Conservation (phyloP, 2,329 filamentous ascomycete genomes). For the Macroventuria anomochaeta region DNA sequence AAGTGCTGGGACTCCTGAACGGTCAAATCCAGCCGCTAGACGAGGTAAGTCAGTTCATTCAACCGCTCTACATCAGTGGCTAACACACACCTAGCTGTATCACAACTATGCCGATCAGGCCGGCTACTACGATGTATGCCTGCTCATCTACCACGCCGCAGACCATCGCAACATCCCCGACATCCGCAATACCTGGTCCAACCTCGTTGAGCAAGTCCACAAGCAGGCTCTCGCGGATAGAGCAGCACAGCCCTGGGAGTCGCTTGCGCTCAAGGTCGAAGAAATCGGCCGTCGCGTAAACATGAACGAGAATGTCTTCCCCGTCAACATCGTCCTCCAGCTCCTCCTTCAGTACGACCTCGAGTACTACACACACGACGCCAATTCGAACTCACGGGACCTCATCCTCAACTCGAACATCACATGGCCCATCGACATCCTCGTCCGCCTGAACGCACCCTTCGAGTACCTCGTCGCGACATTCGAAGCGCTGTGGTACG, state of each 20-base stretch:
- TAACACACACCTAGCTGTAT: conserved; percentile 70
- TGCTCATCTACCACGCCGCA: conserved; percentile 89
- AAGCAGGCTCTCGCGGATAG: conserved; percentile 56
- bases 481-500: conserved; percentile 71
- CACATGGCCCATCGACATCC: conserved; percentile 69
- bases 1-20: conserved; percentile 73
- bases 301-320: conserved; percentile 63
- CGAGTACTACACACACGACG: conserved; percentile 57
- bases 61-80: conserved; percentile 14
- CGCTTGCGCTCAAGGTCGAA: conserved; percentile 67
- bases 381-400: conserved; percentile 19
- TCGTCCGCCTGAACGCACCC: conserved; percentile 67
- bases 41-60: conserved; percentile 64
- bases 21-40: conserved; percentile 79
- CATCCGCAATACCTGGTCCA: conserved; percentile 83
- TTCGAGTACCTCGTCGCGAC: conserved; percentile 67
- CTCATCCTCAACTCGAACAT: conserved; percentile 37
- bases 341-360: conserved; percentile 51
- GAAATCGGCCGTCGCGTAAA: conserved; percentile 63
- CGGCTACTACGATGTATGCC: conserved; percentile 90
- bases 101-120: conserved; percentile 90
- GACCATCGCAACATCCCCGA: conserved; percentile 89
- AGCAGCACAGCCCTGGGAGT: conserved; percentile 70
- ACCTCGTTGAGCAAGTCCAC: conserved; percentile 73
- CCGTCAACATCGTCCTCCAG: conserved; percentile 53